Evolutionary conservation across 768 basidiomycete genomes (phyloP).

Genomic region (Astraeus odoratus): DNA sequence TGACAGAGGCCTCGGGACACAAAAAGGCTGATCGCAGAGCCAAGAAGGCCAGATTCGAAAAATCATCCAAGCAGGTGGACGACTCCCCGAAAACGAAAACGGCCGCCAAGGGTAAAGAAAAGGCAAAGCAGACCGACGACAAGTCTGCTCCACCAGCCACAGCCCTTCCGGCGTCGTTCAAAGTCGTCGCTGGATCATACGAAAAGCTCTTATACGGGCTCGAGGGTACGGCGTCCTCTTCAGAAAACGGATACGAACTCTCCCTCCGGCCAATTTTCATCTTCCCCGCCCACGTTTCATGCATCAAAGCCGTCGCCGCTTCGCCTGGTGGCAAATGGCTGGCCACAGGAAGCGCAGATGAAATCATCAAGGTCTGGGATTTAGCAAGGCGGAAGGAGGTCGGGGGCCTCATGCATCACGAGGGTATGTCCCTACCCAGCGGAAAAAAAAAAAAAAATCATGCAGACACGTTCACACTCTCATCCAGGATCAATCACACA

Average conservation of each 20-base stretch:
- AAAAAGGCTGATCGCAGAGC: neutral
- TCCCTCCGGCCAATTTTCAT: constrained; percentile 79
- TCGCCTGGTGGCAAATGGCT: constrained; percentile 96
- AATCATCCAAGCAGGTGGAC: neutral
- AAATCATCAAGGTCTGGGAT: constrained; percentile 97
- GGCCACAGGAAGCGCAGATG: constrained; percentile 92
- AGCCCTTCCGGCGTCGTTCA: constrained; percentile 57
- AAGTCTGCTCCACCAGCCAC: neutral
- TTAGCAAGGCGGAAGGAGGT: constrained; percentile 85
- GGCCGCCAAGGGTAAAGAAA: constrained; percentile 25
- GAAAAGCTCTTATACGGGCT: constrained; percentile 94
- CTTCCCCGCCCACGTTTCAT: constrained; percentile 94
- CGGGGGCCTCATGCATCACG: constrained; percentile 90
- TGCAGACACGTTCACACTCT: neutral
- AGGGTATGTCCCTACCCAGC: constrained; percentile 47
- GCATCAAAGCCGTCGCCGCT: constrained; percentile 84
- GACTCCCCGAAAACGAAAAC: neutral
- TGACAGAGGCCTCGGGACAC: neutral
- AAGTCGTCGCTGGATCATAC: constrained; percentile 88
- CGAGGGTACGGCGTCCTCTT: constrained; percentile 47
- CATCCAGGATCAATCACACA: constrained; percentile 82
- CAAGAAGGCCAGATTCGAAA: neutral
- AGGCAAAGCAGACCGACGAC: constrained; percentile 9
- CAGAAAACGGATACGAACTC: constrained; percentile 27
- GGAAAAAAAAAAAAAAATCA: neutral